Base-by-base conservation (phyloP, 1,139 yeast genomes). In the Lodderomyces elongisporus region DNA sequence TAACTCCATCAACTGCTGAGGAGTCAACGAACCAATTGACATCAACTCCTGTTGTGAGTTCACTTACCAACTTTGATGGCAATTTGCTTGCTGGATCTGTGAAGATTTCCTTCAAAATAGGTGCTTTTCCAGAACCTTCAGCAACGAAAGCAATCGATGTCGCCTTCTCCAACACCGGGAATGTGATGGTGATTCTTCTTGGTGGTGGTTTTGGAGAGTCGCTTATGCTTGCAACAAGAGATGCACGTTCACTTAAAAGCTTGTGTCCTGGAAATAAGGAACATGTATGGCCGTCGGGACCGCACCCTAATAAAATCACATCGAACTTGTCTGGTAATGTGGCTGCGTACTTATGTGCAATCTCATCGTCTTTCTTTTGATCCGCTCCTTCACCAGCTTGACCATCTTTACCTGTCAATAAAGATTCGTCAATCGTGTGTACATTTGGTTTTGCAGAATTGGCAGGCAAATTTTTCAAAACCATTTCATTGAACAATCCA, bases 81-180 rank as follows among this genome's bases (percentile, higher is more conserved):
- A 88, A 69, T 40, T 56, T 36, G 25, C 63, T 52, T 15, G 60
- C 48, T 14, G 65, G 51, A 44, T 80, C 74, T 37, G 69, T 68
- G 56, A 89, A 85, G 34, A 88, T 79, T 43, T 81, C 71, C 49
- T 74, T 74, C 56, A 89, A 65, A 28, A 83, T 70, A 0, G 77
- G 69, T n/a, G 87, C 85, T 60, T 88, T 88, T 25, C 85, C 83
- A 13, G 80, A 80, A 38, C 96, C 96, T 55, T 85, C 91, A 13
- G 95, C 95, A 31, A 87, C 91, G 60, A 87, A 88, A 1, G 87
- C 82, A 47, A 88, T 74, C 30, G 73, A 55, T 14, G 61, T 53
- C 14, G 83, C 80, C 20, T 56, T 61, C 40, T 64, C 68, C 48
- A 81, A 67, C 3, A 77, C 76, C 4, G 83, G 83, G 58, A 78